Percentiles rank a stretch among this genome's conserved stretches.
Conservation (phyloP, 768 basidiomycete genomes). For the Lyophyllum semitale region DNA sequence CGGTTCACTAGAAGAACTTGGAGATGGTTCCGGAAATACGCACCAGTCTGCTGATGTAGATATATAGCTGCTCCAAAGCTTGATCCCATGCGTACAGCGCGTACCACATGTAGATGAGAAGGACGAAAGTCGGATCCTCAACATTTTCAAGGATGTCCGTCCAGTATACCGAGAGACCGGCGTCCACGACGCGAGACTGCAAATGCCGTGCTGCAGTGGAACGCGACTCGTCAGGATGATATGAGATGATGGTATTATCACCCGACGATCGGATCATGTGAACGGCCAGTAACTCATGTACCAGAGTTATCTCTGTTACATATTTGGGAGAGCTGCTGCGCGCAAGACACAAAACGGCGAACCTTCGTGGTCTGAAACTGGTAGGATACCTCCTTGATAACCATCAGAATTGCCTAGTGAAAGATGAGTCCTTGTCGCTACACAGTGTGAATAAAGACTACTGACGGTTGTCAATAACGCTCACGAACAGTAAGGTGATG, state of each 20-base stretch:
- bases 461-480: background rate
- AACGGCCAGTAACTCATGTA: constrained; percentile 38
- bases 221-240: constrained; percentile 11
- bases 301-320: constrained; percentile 22
- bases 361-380: constrained; percentile 2
- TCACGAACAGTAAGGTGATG: constrained; percentile 39
- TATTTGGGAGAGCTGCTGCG: background rate
- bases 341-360: background rate
- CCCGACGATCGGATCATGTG: constrained; percentile 34
- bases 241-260: constrained; percentile 14
- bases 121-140: constrained; percentile 55
- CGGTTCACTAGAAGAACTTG: background rate
- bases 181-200: constrained; percentile 9
- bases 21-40: constrained; percentile 11
- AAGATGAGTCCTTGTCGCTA: background rate
- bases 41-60: constrained; percentile 51
- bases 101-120: constrained; percentile 59
- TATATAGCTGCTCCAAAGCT: constrained; percentile 52
- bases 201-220: constrained; percentile 14
- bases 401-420: background rate
- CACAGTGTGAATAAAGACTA: background rate
- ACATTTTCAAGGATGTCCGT: constrained; percentile 40
- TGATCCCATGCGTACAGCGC: constrained; percentile 66
- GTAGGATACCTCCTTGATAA: constrained; percentile 5
- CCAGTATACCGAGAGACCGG: constrained; percentile 50